Evolutionary conservation across 2,329 filamentous ascomycete species (phyloP).

Genomic region (Colletotrichum ledebouriae): DNA sequence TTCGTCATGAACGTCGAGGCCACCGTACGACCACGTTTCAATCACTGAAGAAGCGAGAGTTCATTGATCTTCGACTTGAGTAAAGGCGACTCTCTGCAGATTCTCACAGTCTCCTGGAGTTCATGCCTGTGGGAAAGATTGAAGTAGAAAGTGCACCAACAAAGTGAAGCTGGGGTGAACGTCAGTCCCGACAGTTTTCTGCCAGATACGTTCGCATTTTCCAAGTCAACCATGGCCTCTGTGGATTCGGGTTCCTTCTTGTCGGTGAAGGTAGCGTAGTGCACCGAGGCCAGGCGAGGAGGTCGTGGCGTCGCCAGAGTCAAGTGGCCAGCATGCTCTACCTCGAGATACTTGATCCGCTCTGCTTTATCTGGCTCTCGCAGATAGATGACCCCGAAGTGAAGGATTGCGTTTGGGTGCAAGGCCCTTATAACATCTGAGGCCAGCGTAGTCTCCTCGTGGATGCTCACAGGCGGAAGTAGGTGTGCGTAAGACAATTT

Average conservation of each 20-base stretch:
- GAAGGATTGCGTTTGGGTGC: slow-evolving; percentile 47
- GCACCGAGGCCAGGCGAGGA: slow-evolving; percentile 27
- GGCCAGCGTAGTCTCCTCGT: slow-evolving; percentile 50
- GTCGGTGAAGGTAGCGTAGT: slow-evolving; percentile 14
- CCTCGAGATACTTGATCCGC: slow-evolving; percentile 54
- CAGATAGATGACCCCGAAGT: slow-evolving; percentile 59
- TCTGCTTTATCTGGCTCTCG: slow-evolving; percentile 56
- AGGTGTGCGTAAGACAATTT: slow-evolving; percentile 45
- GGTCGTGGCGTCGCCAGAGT: slow-evolving; percentile 24
- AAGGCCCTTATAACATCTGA: slow-evolving; percentile 49
- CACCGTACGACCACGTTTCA: too few relatives aligned
- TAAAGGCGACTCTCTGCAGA: too few relatives aligned
- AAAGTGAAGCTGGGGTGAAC: too few relatives aligned
- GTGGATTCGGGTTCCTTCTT: slow-evolving; percentile 45
- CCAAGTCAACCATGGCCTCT: slow-evolving; percentile 53
- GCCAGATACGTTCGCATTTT: slow-evolving; percentile 39
- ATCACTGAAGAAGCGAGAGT: too few relatives aligned
- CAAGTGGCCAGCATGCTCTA: slow-evolving; percentile 47
- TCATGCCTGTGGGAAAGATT: too few relatives aligned
- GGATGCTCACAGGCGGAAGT: slow-evolving; percentile 46
- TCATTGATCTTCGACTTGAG: too few relatives aligned
- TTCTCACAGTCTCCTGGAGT: too few relatives aligned
- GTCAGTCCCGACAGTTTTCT: too few relatives aligned
- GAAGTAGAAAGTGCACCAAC: too few relatives aligned
- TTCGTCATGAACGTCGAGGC: too few relatives aligned